Evolutionary conservation across 2,329 filamentous ascomycete species (phyloP).

Genomic region (Ascochyta pisi): DNA sequence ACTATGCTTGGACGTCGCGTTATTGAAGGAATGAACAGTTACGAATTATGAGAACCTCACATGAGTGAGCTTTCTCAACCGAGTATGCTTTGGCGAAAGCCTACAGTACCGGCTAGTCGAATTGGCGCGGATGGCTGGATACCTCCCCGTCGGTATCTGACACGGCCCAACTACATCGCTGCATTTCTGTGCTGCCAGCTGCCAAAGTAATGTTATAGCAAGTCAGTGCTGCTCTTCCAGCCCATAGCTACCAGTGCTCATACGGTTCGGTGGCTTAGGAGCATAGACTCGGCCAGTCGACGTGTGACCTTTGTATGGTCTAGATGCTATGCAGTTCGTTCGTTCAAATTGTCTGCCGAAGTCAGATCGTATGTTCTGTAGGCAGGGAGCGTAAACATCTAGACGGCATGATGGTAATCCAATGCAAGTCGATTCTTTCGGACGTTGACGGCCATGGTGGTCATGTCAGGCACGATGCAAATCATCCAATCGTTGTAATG

Average conservation of each 20-base stretch:
- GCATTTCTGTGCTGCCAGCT: background rate
- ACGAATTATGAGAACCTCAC: background rate
- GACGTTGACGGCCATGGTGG: background rate
- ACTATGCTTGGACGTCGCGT: constrained; percentile 1
- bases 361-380: background rate
- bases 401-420: background rate
- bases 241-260: background rate
- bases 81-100: background rate
- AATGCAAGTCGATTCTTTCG: constrained; percentile 7
- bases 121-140: background rate
- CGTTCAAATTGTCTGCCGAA: background rate
- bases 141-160: background rate
- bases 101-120: background rate
- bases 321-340: background rate
- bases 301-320: background rate
- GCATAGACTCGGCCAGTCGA: background rate
- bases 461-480: background rate
- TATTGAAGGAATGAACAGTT: constrained; percentile 4
- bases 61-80: background rate
- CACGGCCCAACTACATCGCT: background rate
- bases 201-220: background rate
- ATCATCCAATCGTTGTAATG: constrained; percentile 1
- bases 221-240: background rate
- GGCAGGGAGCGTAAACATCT: constrained; percentile 1
- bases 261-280: background rate